Conservation (phyloP, 1,139 yeast species). For the Magnusiomyces paraingens region DNA sequence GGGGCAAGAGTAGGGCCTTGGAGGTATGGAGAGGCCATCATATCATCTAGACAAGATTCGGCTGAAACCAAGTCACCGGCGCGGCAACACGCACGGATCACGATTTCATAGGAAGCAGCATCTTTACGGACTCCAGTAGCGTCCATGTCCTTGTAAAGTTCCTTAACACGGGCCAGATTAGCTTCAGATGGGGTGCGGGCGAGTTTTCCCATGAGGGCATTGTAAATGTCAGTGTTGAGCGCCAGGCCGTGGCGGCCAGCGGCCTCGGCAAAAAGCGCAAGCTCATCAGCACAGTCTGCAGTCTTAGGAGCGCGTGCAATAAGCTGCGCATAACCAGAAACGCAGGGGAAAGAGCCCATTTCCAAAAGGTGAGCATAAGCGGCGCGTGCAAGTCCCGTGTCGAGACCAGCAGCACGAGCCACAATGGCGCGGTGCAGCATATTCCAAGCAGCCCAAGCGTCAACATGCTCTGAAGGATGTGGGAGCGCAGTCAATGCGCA, state of each 20-base stretch:
- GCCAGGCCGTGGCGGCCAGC: conserved; percentile 23
- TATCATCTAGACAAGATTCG: conserved; percentile 30
- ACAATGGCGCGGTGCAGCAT: conserved; percentile 26
- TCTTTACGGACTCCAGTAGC: conserved; percentile 25
- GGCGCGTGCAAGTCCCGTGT: conserved; percentile 23
- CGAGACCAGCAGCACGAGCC: conserved; percentile 22
- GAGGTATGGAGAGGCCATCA: conserved; percentile 32
- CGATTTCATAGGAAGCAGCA: conserved; percentile 37
- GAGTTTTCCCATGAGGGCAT: conserved; percentile 34
- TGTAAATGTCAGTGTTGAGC: conserved; percentile 35
- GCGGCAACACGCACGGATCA: conserved; percentile 37
- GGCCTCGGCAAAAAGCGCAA: conserved; percentile 33
- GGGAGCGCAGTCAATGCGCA: conserved; percentile 23
- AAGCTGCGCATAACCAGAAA: conserved; percentile 34
- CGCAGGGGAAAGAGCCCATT: conserved; percentile 34
- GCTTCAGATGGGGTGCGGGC: conserved; percentile 32
- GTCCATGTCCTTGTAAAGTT: conserved; percentile 33
- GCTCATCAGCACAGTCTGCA: neutral
- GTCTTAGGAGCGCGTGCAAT: conserved; percentile 23
- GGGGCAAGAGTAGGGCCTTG: conserved; percentile 34
- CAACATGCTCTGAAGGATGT: conserved; percentile 24
- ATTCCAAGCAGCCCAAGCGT: conserved; percentile 28
- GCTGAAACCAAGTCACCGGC: conserved; percentile 35
- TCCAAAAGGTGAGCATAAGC: conserved; percentile 29
- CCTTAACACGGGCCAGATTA: conserved; percentile 29